Percentiles rank a stretch among this genome's conserved stretches.
Evolutionary conservation across 306 rosid genomes (phyloP).

Genomic region (Corylus avellana): DNA sequence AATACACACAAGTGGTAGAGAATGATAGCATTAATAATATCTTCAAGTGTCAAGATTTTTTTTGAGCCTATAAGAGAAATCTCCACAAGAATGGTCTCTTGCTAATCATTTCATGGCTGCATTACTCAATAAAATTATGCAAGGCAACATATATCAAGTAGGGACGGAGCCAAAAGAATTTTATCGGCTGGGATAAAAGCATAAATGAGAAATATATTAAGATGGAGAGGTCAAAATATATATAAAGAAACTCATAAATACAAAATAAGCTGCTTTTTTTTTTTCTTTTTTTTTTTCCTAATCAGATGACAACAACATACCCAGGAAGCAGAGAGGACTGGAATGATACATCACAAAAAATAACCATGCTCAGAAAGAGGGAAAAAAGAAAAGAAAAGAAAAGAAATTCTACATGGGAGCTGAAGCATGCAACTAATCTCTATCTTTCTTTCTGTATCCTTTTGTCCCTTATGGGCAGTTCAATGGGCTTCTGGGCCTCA

Average conservation of each 20-base stretch:
- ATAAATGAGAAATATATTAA: not conserved
- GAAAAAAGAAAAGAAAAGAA: not conserved
- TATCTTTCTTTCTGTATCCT: conserved; percentile 63
- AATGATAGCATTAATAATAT: no score
- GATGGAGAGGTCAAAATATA: not conserved
- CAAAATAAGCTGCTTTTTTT: not conserved
- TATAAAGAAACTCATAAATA: not conserved
- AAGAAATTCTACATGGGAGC: not conserved
- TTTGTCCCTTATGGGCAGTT: conserved; percentile 85
- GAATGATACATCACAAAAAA: not conserved
- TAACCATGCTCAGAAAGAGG: no score
- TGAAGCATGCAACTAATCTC: conserved; percentile 10
- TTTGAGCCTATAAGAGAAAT: no score
- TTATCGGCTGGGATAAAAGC: not conserved
- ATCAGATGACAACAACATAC: not conserved
- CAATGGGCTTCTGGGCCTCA: conserved; percentile 77
- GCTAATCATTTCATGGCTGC: no score
- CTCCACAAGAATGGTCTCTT: no score
- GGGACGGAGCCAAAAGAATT: no score
- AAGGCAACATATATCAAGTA: not conserved
- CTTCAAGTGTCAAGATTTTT: no score
- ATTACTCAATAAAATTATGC: not conserved
- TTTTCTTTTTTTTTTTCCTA: not conserved
- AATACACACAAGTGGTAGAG: no score
- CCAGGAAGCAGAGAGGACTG: not conserved